These are phyloP conservation scores for Akanthomyces muscarius DNA, from an alignment of 2,329 filamentous ascomycete genomes.

Conservation along the genomic window DNA sequence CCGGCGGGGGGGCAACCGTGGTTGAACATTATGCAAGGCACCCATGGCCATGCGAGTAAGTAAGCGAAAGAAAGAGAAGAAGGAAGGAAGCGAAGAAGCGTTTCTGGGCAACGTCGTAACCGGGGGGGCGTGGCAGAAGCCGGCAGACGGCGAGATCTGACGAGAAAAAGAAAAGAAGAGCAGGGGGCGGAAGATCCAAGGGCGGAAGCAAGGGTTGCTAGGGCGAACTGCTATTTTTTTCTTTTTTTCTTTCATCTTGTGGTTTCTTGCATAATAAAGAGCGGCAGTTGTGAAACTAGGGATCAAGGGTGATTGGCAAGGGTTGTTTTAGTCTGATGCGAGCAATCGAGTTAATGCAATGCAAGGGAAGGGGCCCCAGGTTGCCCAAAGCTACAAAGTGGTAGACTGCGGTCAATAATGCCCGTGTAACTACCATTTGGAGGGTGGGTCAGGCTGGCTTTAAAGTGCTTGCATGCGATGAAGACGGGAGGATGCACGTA, in stretches of 20 bases:
- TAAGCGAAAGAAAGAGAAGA: no score
- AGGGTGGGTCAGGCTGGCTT: background rate
- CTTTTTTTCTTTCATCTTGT: background rate
- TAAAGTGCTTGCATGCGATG: conserved; percentile 16
- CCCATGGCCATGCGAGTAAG: no score
- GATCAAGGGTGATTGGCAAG: conserved; percentile 8
- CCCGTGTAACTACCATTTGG: background rate
- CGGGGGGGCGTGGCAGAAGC: no score
- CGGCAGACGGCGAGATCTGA: background rate
- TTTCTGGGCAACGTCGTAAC: no score
- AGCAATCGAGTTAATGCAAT: conserved; percentile 1
- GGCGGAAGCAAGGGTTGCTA: conserved; percentile 12
- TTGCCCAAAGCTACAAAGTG: background rate
- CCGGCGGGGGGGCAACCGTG: no score
- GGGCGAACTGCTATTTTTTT: conserved; percentile 3
- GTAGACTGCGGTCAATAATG: background rate
- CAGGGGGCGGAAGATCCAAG: conserved; percentile 1
- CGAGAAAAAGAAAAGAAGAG: background rate
- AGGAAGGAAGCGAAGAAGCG: no score
- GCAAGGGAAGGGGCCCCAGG: background rate
- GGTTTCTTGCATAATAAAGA: background rate
- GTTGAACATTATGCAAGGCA: no score
- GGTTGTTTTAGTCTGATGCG: conserved; percentile 5
- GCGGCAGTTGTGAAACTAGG: background rate
- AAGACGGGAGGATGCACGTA: conserved; percentile 7